phyloP scores from a whole-genome alignment of 2,329 filamentous ascomycete species.

The Cordyceps pruinosa region DNA sequence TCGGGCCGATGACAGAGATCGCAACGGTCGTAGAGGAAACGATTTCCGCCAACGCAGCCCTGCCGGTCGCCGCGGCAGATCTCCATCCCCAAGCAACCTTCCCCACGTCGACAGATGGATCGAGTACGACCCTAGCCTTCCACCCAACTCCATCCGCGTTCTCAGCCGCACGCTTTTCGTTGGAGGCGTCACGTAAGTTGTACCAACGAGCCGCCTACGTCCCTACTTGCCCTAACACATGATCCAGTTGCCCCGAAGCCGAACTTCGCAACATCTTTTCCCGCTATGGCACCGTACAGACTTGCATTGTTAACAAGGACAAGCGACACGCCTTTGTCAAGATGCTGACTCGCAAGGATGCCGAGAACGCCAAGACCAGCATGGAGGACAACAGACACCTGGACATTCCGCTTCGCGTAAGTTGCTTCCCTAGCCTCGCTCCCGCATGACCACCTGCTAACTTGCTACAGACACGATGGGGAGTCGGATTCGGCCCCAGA shows the following conservation, averaged over 20 bases:
- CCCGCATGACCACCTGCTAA: conserved; percentile 16
- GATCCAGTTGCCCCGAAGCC: conserved; percentile 60
- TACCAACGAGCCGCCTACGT: background rate
- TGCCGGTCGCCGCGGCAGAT: conserved; percentile 54
- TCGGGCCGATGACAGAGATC: conserved; percentile 48
- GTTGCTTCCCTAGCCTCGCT: conserved; percentile 22
- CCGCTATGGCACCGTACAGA: conserved; percentile 82
- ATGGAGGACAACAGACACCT: conserved; percentile 75
- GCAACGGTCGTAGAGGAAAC: conserved; percentile 45
- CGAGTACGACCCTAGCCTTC: conserved; percentile 68
- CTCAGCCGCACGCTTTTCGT: conserved; percentile 93
- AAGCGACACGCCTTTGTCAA: conserved; percentile 99
- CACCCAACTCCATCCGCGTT: conserved; percentile 78
- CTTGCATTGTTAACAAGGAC: conserved; percentile 95
- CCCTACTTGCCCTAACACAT: conserved; percentile 20
- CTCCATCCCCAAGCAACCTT: conserved; percentile 45
- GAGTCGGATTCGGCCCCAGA: conserved; percentile 91
- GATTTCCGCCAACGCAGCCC: conserved; percentile 89
- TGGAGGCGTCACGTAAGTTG: conserved; percentile 79
- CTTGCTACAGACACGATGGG: conserved; percentile 75
- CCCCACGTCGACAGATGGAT: conserved; percentile 57
- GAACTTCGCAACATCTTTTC: conserved; percentile 77
- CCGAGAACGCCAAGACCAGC: conserved; percentile 72
- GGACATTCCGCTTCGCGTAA: conserved; percentile 66
- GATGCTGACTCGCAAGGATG: conserved; percentile 86